Conservation (phyloP, 1,284 basidiomycete genomes). For the Marasmius tenuissimus region DNA sequence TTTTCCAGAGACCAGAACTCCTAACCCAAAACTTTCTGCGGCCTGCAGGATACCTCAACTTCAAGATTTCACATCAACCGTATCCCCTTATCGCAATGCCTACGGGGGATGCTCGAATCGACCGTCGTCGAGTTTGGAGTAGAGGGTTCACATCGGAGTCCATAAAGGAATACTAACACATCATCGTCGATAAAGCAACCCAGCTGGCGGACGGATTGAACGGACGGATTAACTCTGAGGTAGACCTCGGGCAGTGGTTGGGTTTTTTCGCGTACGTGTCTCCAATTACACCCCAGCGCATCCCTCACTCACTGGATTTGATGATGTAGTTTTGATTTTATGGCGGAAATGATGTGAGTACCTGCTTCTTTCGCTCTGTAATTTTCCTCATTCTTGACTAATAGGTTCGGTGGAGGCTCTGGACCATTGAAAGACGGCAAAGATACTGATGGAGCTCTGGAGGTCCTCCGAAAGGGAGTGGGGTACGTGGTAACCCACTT, state of each 20-base stretch:
- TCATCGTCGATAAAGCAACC: slow-evolving; percentile 35
- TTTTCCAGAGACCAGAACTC: too few relatives aligned
- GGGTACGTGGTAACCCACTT: neutral
- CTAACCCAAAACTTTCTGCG: too few relatives aligned
- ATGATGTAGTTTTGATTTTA: neutral
- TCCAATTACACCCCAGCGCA: neutral
- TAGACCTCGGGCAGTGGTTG: slow-evolving; percentile 46
- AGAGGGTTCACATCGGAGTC: slow-evolving; percentile 45
- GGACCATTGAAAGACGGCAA: neutral
- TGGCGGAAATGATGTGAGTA: neutral
- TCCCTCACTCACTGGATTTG: neutral
- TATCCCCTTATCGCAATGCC: neutral
- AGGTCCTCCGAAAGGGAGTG: neutral
- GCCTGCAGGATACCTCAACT: too few relatives aligned
- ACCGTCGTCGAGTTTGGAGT: slow-evolving; percentile 52
- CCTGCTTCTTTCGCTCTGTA: neutral
- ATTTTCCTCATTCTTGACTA: neutral
- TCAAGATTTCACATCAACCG: too few relatives aligned
- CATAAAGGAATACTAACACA: slow-evolving; percentile 47
- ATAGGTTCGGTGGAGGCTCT: neutral
- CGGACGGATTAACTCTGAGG: slow-evolving; percentile 1
- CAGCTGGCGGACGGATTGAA: slow-evolving; percentile 39
- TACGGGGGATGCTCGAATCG: slow-evolving; percentile 37
- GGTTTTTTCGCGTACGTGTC: slow-evolving; percentile 49
- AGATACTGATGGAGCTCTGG: neutral